Conservation (phyloP, 495 filamentous ascomycete genomes). For the Chaetomidium leptoderma region DNA sequence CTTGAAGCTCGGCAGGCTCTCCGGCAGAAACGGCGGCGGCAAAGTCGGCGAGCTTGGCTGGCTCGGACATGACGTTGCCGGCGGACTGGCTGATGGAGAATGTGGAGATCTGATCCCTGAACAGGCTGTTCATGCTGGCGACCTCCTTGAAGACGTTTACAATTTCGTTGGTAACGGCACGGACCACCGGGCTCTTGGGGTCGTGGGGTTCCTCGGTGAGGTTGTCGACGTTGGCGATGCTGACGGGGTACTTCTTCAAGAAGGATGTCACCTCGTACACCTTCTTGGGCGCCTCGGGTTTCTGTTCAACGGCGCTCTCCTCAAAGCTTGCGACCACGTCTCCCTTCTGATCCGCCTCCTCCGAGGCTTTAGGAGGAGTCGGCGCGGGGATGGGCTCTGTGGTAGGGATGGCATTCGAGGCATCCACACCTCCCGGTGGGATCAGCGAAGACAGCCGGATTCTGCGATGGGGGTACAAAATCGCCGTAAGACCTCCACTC, state of each 20-base stretch:
- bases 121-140: conserved; percentile 86
- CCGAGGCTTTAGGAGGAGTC: conserved; percentile 43
- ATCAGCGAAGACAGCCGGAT: conserved; percentile 84
- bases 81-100: conserved; percentile 94
- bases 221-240: conserved; percentile 91
- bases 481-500: conserved; percentile 72
- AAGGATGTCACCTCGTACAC: conserved; percentile 88
- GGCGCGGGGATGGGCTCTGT: conserved; percentile 52
- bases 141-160: conserved; percentile 98
- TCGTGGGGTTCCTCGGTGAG: conserved; percentile 82
- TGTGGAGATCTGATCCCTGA: conserved; percentile 93
- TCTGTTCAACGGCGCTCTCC: conserved; percentile 57
- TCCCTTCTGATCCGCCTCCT: conserved; percentile 59
- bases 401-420: conserved; percentile 37
- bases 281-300: conserved; percentile 45
- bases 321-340: conserved; percentile 98
- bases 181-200: conserved; percentile 77
- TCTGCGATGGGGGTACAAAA: conserved; percentile 91
- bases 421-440: conserved; percentile 50
- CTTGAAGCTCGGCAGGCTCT: conserved; percentile 86
- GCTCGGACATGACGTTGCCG: conserved; percentile 91
- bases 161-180: conserved; percentile 92
- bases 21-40: conserved; percentile 91
- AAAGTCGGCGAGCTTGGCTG: conserved; percentile 92
- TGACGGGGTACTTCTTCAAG: conserved; percentile 83